A percentile compares a stretch with the other conserved stretches of the same genome.
Conservation (phyloP, 441 rosid genomes). For the Adansonia grandidieri region DNA sequence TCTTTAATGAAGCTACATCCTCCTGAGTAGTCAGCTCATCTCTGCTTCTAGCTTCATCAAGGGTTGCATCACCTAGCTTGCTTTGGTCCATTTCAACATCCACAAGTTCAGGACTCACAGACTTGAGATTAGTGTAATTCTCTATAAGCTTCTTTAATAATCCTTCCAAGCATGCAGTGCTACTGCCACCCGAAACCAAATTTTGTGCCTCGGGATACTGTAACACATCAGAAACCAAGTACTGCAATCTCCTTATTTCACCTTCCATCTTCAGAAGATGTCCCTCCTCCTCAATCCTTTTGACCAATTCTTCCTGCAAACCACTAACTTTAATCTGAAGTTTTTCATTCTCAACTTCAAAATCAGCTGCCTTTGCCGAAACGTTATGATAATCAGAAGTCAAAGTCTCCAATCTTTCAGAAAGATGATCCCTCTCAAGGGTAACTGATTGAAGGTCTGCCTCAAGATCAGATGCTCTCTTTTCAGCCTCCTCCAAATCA, state of each 20-base stretch:
- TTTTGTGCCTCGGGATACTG: conserved; percentile 56
- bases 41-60: conserved; percentile 45
- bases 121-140: conserved; percentile 44
- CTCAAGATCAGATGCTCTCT: conserved; percentile 59
- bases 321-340: conserved; percentile 55
- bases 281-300: conserved; percentile 60
- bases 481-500: conserved; percentile 70
- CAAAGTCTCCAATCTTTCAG: conserved; percentile 66
- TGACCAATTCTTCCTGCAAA: conserved; percentile 62
- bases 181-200: conserved; percentile 48
- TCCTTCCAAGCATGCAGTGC: conserved; percentile 66
- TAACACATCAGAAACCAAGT: conserved; percentile 64
- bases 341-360: conserved; percentile 64
- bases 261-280: conserved; percentile 49
- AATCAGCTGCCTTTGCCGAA: conserved; percentile 48
- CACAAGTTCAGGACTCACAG: conserved; percentile 40
- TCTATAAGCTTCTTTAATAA: conserved; percentile 74
- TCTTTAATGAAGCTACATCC: conserved; percentile 53
- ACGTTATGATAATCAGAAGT: conserved; percentile 51
- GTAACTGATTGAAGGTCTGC: conserved; percentile 56
- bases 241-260: conserved; percentile 61
- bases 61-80: conserved; percentile 37
- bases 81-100: conserved; percentile 37
- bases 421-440: conserved; percentile 59
- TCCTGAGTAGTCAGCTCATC: conserved; percentile 50